Evolutionary conservation across 2,329 filamentous ascomycete species (phyloP).

Genomic region (Huntiella bhutanensis): DNA sequence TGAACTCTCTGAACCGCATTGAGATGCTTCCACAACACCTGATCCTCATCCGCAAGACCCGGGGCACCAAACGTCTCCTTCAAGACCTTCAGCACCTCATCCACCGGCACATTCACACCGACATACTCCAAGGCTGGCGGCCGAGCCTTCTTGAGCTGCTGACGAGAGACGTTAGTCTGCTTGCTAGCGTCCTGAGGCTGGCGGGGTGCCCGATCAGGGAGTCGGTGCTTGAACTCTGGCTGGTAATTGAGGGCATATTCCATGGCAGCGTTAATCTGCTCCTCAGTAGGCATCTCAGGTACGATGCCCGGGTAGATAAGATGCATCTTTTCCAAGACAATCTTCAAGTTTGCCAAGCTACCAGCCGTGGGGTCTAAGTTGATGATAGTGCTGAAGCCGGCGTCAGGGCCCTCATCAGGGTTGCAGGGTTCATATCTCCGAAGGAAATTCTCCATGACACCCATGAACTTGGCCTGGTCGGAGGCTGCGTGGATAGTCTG

Average conservation of each 20-base stretch:
- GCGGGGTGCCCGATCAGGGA: slow-evolving; percentile 36
- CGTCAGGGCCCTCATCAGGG: slow-evolving; percentile 48
- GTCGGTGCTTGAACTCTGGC: slow-evolving; percentile 56
- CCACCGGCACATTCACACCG: slow-evolving; percentile 27
- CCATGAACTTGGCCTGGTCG: slow-evolving; percentile 52
- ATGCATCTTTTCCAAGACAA: slow-evolving; percentile 51
- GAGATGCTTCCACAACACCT: slow-evolving; percentile 52
- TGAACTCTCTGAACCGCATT: slow-evolving; percentile 59
- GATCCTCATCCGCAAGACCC: slow-evolving; percentile 21
- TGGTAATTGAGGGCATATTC: slow-evolving; percentile 55
- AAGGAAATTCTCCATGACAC: slow-evolving; percentile 92
- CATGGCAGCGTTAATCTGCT: slow-evolving; percentile 66
- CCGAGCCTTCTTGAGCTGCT: slow-evolving; percentile 19
- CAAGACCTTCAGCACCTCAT: slow-evolving; percentile 34
- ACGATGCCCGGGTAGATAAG: slow-evolving; percentile 63
- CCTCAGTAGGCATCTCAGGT: slow-evolving; percentile 45
- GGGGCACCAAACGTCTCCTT: slow-evolving; percentile 47
- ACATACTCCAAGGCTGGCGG: slow-evolving; percentile 38
- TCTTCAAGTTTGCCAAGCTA: slow-evolving; percentile 78
- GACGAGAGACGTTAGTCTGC: slow-evolving; percentile 17
- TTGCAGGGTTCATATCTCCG: slow-evolving; percentile 66
- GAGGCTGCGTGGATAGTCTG: slow-evolving; percentile 87
- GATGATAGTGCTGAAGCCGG: slow-evolving; percentile 67
- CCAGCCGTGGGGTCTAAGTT: slow-evolving; percentile 58
- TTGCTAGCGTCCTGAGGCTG: slow-evolving; percentile 17